phyloP scores from a whole-genome alignment of 2,329 filamentous ascomycete species.

The Cladosporium sphaerospermum region DNA sequence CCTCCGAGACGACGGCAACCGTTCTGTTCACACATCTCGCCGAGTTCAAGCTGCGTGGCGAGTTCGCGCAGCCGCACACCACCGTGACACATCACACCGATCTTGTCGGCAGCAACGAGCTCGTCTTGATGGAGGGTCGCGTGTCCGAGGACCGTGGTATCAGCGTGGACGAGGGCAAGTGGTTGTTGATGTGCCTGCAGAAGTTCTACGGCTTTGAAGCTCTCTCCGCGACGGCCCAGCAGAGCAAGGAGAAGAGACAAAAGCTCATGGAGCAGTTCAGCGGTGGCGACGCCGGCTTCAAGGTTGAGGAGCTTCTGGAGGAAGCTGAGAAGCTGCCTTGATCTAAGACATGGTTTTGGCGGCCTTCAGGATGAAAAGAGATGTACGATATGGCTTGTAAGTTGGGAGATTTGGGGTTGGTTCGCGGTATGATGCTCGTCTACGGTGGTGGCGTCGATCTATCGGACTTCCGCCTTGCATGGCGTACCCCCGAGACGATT shows the following conservation, averaged over 20 bases:
- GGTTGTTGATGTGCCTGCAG: constrained; percentile 87
- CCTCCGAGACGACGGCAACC: constrained; percentile 52
- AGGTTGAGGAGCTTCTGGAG: constrained; percentile 75
- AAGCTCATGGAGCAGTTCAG: constrained; percentile 76
- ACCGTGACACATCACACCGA: constrained; percentile 90
- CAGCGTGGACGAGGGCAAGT: constrained; percentile 73
- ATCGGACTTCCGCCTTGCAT: no score
- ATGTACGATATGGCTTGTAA: constrained; percentile 11
- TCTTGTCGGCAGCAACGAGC: constrained; percentile 62
- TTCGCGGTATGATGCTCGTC: no score
- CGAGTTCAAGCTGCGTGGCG: constrained; percentile 84
- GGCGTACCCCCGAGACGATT: no score
- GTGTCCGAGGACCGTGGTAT: constrained; percentile 73
- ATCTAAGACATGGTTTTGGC: background rate
- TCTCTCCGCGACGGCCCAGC: constrained; percentile 52
- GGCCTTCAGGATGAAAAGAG: background rate
- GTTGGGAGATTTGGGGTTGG: background rate
- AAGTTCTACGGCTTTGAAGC: constrained; percentile 73
- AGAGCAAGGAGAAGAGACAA: constrained; percentile 65
- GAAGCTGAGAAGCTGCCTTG: constrained; percentile 71
- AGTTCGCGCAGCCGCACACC: constrained; percentile 87
- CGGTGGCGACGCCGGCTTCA: constrained; percentile 70
- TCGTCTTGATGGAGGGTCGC: constrained; percentile 81
- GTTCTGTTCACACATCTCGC: constrained; percentile 90
- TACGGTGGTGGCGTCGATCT: no score